phyloP scores from a whole-genome alignment of 305 asterid genomes.

The Fraxinus ornus region DNA sequence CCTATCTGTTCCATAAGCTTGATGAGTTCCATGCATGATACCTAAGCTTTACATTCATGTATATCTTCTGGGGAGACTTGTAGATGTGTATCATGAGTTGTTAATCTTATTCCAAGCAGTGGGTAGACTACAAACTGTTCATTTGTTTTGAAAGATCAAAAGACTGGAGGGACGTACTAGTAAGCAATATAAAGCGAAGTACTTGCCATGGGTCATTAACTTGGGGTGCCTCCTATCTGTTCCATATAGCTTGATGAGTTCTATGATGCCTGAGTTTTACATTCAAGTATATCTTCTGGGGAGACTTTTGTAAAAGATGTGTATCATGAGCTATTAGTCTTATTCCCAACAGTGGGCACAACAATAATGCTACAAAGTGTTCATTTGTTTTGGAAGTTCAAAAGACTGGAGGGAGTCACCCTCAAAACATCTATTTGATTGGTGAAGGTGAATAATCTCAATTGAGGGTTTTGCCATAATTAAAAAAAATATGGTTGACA shows the following conservation, averaged over 20 bases:
- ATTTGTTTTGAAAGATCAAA: too few relatives aligned
- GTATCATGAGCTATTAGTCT: constrained; percentile 39
- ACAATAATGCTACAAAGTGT: neutral
- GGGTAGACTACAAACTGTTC: neutral
- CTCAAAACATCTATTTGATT: too few relatives aligned
- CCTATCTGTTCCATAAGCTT: constrained; percentile 43
- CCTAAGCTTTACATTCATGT: constrained; percentile 18
- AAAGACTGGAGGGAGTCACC: too few relatives aligned
- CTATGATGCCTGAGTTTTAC: constrained; percentile 1
- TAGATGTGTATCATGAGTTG: constrained; percentile 52
- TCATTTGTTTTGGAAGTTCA: too few relatives aligned
- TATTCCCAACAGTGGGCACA: constrained; percentile 35
- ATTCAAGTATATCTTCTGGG: constrained; percentile 20
- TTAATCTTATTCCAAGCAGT: constrained; percentile 36
- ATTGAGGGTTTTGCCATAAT: too few relatives aligned
- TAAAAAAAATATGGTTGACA: too few relatives aligned
- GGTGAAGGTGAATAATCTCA: too few relatives aligned
- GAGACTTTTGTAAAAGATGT: constrained; percentile 46
- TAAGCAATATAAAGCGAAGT: too few relatives aligned
- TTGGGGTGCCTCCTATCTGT: too few relatives aligned
- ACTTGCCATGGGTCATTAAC: too few relatives aligned
- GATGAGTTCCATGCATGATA: constrained; percentile 28
- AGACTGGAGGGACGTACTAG: too few relatives aligned
- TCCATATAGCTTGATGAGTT: too few relatives aligned
- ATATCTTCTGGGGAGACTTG: constrained; percentile 32